These are phyloP conservation scores for Saccharomycopsis synnaedendra DNA, from an alignment of 805 yeast genomes.

Conservation along the genomic window DNA sequence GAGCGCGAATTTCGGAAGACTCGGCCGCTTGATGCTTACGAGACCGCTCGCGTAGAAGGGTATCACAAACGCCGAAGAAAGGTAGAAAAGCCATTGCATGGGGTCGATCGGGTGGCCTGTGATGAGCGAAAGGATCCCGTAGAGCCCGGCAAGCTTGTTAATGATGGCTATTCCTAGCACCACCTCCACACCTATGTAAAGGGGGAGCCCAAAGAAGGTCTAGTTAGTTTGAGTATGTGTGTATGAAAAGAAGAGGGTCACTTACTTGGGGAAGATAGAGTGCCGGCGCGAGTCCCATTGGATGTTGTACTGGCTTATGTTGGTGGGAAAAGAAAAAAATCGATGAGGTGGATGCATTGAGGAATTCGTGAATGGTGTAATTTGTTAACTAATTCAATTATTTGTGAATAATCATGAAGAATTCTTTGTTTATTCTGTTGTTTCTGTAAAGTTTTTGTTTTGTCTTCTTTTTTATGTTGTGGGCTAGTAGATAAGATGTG, in stretches of 20 bases:
- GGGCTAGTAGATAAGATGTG: neutral
- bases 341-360: neutral
- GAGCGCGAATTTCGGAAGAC: constrained; percentile 49
- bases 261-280: constrained; percentile 1
- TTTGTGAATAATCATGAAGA: neutral
- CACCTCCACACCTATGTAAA: constrained; percentile 80
- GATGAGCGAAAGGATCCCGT: constrained; percentile 74
- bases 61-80: constrained; percentile 49
- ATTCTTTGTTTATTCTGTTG: neutral
- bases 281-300: constrained; percentile 1
- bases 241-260: neutral
- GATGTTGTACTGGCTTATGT: neutral
- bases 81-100: constrained; percentile 73
- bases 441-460: neutral
- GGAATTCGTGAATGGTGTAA: neutral
- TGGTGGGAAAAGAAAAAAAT: neutral
- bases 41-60: constrained; percentile 57
- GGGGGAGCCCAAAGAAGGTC: constrained; percentile 68
- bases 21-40: constrained; percentile 37
- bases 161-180: constrained; percentile 64
- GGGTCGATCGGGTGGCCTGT: constrained; percentile 82
- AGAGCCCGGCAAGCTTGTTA: constrained; percentile 82
- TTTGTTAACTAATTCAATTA: neutral
- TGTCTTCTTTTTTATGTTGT: neutral
- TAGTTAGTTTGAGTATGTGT: neutral